Base-by-base conservation (phyloP, 106 monocot genomes). In the Apostasia ramifera region DNA sequence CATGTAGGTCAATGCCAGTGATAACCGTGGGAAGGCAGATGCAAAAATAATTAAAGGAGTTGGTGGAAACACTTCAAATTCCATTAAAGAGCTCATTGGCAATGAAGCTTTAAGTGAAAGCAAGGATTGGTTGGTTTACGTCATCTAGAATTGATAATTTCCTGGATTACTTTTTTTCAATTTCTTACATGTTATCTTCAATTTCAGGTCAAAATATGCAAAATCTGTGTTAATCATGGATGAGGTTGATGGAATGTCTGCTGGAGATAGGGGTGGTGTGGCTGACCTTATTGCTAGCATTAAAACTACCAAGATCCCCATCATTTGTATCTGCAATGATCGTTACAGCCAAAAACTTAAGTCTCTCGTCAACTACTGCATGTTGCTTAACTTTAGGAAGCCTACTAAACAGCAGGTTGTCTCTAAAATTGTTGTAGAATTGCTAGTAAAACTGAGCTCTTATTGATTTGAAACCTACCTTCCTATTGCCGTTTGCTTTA, bases 211-310 rank as follows among this genome's bases (percentile, higher is more conserved):
- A 59, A 87, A 88, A 71, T 81, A 83, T 72, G 73, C 79, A 50
- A 98, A 93, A 78, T 75, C 90, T 55, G 93, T 98, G 61, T 48
- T 98, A 44, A 87, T 98, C 50, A 98, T 98, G 97, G 97, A 98
- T 74, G 97, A 98, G 75, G 97, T 98, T 76, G 97, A 98, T 74
- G 97, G 97, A 2, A 98, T 98, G 97, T 92, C 97, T 81, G 92
- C 92, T 83, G 97, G 97, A 73, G 97, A 98, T 67, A 80, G 97
- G 79, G 97, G 97, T 53, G 97, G 97, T 68, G 92, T 98, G 57
- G 92, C 97, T 70, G 97, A 98, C 80, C 87, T 98, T 77, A 98
- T 98, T 85, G 87, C 92, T 53, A 98, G 97, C 65, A 90, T 98
- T 65, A 98, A 98, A 67, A 80, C 85, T 15, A 85, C 97, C 50